phyloP scores from a whole-genome alignment of 352 stramenopile genomes.

The Pythium vanterpoolii region DNA sequence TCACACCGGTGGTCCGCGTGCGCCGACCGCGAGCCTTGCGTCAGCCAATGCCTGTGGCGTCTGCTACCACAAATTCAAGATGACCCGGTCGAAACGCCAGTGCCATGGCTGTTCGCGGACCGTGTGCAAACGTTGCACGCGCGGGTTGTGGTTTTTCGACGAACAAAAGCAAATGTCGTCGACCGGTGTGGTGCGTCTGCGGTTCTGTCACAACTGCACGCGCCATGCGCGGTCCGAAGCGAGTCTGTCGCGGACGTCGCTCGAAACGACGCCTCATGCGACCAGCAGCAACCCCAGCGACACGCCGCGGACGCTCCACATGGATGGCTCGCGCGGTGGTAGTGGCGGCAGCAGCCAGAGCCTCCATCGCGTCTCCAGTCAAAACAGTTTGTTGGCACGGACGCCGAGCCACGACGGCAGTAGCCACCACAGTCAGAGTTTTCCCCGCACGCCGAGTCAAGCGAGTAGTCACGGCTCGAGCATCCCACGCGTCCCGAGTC shows the following conservation, averaged over 20 bases:
- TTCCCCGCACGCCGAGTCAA: slow-evolving; percentile 10
- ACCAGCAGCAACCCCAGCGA: slow-evolving; percentile 6
- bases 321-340: neutral
- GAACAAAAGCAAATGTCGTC: slow-evolving; percentile 30
- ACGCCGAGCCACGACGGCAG: slow-evolving; percentile 3
- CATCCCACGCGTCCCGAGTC: slow-evolving; percentile 14
- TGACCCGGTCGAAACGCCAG: slow-evolving; percentile 34
- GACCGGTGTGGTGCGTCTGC: slow-evolving; percentile 26
- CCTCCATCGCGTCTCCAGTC: slow-evolving; percentile 20
- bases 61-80: slow-evolving; percentile 35
- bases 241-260: slow-evolving; percentile 2
- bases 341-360: slow-evolving; percentile 8
- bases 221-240: slow-evolving; percentile 25
- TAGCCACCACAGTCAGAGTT: neutral
- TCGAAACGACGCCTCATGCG: neutral
- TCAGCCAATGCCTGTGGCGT: slow-evolving; percentile 28
- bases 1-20: neutral
- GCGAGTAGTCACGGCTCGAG: neutral
- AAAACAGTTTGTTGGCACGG: slow-evolving; percentile 8
- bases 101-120: slow-evolving; percentile 28
- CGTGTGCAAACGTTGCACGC: slow-evolving; percentile 34
- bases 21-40: slow-evolving; percentile 12
- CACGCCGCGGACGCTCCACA: neutral
- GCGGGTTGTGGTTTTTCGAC: slow-evolving; percentile 32
- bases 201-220: slow-evolving; percentile 38